Percentiles rank a stretch among this genome's conserved stretches.
Evolutionary conservation across 2,329 filamentous ascomycete genomes (phyloP).

Genomic region (Monilinia polystroma): DNA sequence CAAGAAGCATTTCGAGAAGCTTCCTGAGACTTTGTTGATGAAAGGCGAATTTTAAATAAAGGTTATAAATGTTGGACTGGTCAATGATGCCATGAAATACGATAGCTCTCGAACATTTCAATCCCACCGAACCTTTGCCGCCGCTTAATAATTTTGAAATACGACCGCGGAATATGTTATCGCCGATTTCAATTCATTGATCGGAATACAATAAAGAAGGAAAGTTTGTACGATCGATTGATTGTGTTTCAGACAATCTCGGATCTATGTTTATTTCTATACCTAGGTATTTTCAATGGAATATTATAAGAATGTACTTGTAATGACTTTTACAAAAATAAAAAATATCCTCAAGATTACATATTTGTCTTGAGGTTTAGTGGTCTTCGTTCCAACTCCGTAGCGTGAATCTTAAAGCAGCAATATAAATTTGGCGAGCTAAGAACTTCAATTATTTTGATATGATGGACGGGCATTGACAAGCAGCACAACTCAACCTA

Average conservation of each 20-base stretch:
- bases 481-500: constrained; percentile 24
- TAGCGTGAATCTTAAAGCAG: constrained; percentile 19
- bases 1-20: constrained; percentile 24
- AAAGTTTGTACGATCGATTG: background rate
- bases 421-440: constrained; percentile 21
- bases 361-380: background rate
- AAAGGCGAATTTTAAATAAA: background rate
- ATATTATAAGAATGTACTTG: background rate
- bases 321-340: background rate
- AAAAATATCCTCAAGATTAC: background rate
- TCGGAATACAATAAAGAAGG: no score
- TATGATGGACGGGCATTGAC: background rate
- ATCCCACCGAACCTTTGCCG: constrained; percentile 17
- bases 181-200: background rate
- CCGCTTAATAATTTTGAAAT: constrained; percentile 16
- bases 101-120: constrained; percentile 20
- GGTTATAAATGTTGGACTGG: constrained; percentile 1
- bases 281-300: no score
- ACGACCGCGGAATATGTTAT: background rate
- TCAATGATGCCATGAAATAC: constrained; percentile 8
- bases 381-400: background rate
- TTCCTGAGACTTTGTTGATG: constrained; percentile 11
- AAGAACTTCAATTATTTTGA: constrained; percentile 25
- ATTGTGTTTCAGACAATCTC: no score
- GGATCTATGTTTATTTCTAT: no score